A percentile compares a stretch with the other conserved stretches of the same genome.
Conservation (phyloP, 768 basidiomycete species). For the Zangia roseola region DNA sequence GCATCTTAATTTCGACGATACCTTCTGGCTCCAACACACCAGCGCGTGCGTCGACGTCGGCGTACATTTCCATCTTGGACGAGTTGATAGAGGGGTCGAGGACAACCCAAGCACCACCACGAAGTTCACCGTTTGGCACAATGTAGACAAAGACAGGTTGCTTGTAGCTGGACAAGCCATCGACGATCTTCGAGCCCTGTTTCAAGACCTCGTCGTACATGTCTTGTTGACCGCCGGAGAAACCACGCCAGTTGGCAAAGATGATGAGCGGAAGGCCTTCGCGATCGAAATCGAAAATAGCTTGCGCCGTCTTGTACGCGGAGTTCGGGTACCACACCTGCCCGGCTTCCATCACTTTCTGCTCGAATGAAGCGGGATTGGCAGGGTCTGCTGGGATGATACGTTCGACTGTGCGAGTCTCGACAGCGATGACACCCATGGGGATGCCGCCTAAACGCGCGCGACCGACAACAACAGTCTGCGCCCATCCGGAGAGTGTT, state of each 20-base stretch:
- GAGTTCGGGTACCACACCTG: conserved; percentile 99
- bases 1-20: conserved; percentile 96
- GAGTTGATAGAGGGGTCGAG: conserved; percentile 97
- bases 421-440: conserved; percentile 96
- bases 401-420: conserved; percentile 95
- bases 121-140: conserved; percentile 96
- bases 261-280: conserved; percentile 97
- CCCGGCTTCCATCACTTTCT: conserved; percentile 98
- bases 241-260: conserved; percentile 99
- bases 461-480: conserved; percentile 96
- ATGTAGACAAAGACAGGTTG: conserved; percentile 99
- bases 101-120: conserved; percentile 99
- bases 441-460: conserved; percentile 96
- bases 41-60: conserved; percentile 91
- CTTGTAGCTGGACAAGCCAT: conserved; percentile 95
- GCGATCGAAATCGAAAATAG: conserved; percentile 97
- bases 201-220: conserved; percentile 98
- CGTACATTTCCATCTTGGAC: conserved; percentile 99
- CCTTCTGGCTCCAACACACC: conserved; percentile 98
- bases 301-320: conserved; percentile 98
- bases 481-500: conserved; percentile 98
- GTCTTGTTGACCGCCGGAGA: conserved; percentile 99
- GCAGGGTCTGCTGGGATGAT: conserved; percentile 97
- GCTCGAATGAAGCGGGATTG: conserved; percentile 94
- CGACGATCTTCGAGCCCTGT: conserved; percentile 98